phyloP scores from a whole-genome alignment of 331 rosid genomes.

The Quercus tomentella region DNA sequence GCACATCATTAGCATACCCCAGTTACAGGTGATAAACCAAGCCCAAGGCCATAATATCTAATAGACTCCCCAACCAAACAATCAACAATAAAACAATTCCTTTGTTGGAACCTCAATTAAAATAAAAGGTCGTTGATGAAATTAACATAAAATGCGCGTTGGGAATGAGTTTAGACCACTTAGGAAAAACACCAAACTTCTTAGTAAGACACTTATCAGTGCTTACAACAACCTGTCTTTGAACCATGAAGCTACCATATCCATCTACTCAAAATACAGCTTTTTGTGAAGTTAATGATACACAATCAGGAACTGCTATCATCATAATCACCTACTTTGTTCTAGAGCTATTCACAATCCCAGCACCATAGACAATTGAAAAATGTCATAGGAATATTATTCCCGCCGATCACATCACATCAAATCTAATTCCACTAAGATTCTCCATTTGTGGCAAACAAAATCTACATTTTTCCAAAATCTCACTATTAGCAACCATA shows the following conservation, averaged over 20 bases:
- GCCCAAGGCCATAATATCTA: background rate
- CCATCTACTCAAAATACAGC: background rate
- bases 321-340: background rate
- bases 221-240: background rate
- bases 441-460: background rate
- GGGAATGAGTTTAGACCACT: background rate
- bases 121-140: background rate
- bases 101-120: background rate
- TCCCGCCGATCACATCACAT: background rate
- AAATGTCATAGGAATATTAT: background rate
- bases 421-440: background rate
- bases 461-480: background rate
- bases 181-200: background rate
- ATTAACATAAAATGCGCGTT: background rate
- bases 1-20: background rate
- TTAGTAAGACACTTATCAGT: background rate
- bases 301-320: background rate
- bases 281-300: background rate
- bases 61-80: background rate
- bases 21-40: background rate
- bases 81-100: background rate
- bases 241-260: background rate
- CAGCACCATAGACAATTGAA: background rate
- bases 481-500: background rate
- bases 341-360: background rate